phyloP scores from a whole-genome alignment of 257 asterid genomes.

The Plectranthus barbatus region DNA sequence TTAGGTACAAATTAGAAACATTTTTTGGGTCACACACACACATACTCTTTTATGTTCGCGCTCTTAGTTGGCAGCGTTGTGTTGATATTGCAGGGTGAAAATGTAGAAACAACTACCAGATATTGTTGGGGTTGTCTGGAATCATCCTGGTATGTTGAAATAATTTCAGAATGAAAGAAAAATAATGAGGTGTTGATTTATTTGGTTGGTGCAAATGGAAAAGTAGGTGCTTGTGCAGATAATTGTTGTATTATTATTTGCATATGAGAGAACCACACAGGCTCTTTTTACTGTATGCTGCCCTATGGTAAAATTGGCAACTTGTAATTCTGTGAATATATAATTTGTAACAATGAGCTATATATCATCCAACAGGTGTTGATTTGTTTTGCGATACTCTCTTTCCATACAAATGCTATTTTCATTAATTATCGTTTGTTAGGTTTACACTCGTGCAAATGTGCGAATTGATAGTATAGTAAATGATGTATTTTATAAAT shows the following conservation, averaged over 20 bases:
- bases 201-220: neutral
- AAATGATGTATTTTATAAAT: too few species aligned
- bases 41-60: too few species aligned
- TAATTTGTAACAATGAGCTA: slow-evolving; percentile 11
- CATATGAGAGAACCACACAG: neutral
- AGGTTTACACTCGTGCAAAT: too few species aligned
- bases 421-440: too few species aligned
- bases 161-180: slow-evolving; percentile 16
- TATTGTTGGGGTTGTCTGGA: slow-evolving; percentile 19
- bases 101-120: slow-evolving; percentile 16
- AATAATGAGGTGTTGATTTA: slow-evolving; percentile 14
- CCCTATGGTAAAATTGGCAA: neutral
- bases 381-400: too few species aligned
- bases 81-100: slow-evolving; percentile 7
- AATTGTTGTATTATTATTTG: neutral
- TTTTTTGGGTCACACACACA: neutral
- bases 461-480: too few species aligned
- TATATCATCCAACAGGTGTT: too few species aligned
- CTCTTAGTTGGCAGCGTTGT: neutral
- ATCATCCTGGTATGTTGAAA: slow-evolving; percentile 19
- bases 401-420: too few species aligned
- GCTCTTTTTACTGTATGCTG: slow-evolving; percentile 16
- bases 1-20: slow-evolving; percentile 27
- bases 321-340: slow-evolving; percentile 26
- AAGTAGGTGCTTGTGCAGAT: slow-evolving; percentile 6